Evolutionary conservation across 768 basidiomycete species (phyloP), one percentile per base, ranked within the genome.

Genomic region (Leucocoprinus leucothites): DNA sequence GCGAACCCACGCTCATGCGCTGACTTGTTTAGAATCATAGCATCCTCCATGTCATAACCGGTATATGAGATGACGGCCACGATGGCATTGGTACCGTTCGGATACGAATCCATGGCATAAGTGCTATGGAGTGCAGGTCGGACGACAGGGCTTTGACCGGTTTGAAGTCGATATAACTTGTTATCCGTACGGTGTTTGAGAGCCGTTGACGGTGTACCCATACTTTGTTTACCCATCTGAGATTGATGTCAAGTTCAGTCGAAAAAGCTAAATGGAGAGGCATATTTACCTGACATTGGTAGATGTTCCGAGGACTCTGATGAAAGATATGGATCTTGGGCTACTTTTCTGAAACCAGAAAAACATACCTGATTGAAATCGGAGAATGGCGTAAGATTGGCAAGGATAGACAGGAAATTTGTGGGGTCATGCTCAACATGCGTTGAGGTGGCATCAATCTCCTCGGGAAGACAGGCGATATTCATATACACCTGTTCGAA

Each of bases 51-150:
- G 69, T 99, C 97, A 71, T 99, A 99, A 3, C 97, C 97, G 3
- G 97, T 99, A 67, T 99, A 99, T 0, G 97, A 99, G 63, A 99
- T 98, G 65, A 99, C 97, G n/a, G 97, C 97, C 47, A 99, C 97
- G 57, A 99, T 78, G 18, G 97, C 97, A 69, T 99, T 99, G 43
- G 90, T 98, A 14, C 97, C 97, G 63, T 95, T 98, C 1, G 97
- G 97, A 81, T 94, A 99, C 28, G 91, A 84, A 71, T 99, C 97
- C 90, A 99, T 97, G 43, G 91, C 96, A 71, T 98, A 99, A 3
- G 86, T 85, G 65, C 94, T 89, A 74, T 98, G 93, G 40, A 98
- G 72, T 22, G 76, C 81, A 11, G 97, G 97, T 28, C 97, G 90
- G 31, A 98, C 97, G 59, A 98, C 79, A 1, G 97, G 97, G 25